Conservation (phyloP, 305 asterid species). For the Rubia peregrina region DNA sequence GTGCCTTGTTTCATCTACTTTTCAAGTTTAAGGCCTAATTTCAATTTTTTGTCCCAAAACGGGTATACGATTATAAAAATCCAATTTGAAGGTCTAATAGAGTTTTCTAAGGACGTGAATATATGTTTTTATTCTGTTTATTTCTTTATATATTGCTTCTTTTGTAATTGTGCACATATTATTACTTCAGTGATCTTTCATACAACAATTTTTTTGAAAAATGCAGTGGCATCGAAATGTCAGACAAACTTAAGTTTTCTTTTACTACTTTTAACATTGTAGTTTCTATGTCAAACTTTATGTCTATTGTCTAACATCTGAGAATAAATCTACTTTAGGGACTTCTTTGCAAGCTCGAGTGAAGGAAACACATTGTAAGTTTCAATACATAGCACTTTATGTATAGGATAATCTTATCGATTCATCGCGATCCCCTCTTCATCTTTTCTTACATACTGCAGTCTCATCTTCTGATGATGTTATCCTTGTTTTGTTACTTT, state of each 20-base stretch:
- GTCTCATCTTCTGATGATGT: constrained; percentile 14
- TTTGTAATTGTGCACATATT: no score
- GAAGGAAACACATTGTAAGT: constrained; percentile 45
- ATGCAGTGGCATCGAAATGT: constrained; percentile 14
- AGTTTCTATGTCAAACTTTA: not conserved
- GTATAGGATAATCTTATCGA: not conserved
- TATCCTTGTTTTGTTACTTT: constrained; percentile 13
- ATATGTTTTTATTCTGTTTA: no score
- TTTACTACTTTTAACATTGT: not conserved
- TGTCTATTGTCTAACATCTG: constrained; percentile 9
- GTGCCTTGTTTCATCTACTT: no score
- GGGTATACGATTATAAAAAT: not conserved
- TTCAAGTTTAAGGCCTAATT: constrained; percentile 12
- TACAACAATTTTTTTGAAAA: constrained; percentile 34
- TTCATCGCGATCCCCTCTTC: no score
- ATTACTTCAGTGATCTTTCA: constrained; percentile 33
- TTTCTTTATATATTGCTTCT: no score
- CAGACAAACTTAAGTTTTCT: constrained; percentile 27
- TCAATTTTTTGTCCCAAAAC: not conserved
- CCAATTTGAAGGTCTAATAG: not conserved
- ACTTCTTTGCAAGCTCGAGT: constrained; percentile 56
- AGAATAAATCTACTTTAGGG: constrained; percentile 26
- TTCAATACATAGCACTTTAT: constrained; percentile 7
- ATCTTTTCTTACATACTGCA: not conserved
- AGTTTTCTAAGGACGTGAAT: no score